Evolutionary conservation across 495 filamentous ascomycete species (phyloP), one percentile per base, ranked within the genome.

Genomic region (Lepidopterella palustris): DNA sequence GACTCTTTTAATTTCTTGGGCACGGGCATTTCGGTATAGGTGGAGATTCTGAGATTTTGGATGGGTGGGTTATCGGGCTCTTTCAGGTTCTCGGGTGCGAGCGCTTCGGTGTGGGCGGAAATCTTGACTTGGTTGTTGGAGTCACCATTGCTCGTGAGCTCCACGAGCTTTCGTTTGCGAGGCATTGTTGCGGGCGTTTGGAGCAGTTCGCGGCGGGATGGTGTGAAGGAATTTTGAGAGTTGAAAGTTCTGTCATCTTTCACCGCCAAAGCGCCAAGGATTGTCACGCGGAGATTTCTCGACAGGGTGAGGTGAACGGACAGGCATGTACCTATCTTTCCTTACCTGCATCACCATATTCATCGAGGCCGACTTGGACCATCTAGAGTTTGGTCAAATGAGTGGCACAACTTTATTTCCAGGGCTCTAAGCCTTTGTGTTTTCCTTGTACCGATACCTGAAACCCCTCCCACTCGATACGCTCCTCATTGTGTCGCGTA

Each of bases 151-250:
- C 35, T 11, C 13, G 18, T 13, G n/a, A 51, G 18, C 23, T 67
- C 64, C 45, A 27, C 21, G 32, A 47, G 59, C 42, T 63, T 67
- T 20, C 64, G 60, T 47, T 67, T 67, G 10, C 62, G 60, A 26
- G 64, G 62, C 64, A 67, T 67, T 25, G 54, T 4, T 26, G 23
- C 27, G 5, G 23, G 49, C 20, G 26, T 26, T 53, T n/a, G 31
- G 20, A 28, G 20, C 25, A 15, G 35, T 45, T 29, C 23, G 31
- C 49, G 32, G 59, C 29, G 6, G 26, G 45, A 27, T 20, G 20
- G 45, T 26, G 39, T 39, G 20, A 47, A 31, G 20, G 42, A 40
- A 18, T 55, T 54, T 47, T 55, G 26, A 45, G 32, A 26, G 45
- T 13, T 21, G 47, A 27, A 27, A 5, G 26, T 56, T 61, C 59